Evolutionary conservation across 2,329 filamentous ascomycete genomes (phyloP), one percentile per base, ranked within the genome.

Genomic region (Fusarium keratoplasticum): DNA sequence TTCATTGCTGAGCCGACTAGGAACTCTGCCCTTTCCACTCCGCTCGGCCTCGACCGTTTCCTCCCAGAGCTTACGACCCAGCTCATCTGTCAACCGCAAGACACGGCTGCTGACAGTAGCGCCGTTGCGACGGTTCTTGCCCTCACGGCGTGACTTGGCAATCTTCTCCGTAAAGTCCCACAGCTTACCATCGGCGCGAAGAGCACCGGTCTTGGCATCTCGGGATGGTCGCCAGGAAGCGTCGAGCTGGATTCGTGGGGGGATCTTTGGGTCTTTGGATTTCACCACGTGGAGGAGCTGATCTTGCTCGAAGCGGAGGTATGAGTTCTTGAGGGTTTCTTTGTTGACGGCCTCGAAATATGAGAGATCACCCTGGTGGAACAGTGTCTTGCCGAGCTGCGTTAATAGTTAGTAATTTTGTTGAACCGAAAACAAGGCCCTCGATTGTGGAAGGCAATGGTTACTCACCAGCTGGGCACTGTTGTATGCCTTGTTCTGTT

Each of bases 281-380:
- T 93, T 94, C 33, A 93, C 88, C 0, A 95, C 89, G 52, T 94
- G 85, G 66, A 98, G 88, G 72, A 98, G 97, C 10, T 95, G 94
- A 78, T 98, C 96, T 79, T 98, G 95, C 76, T 95, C 92, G 79
- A 97, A 97, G 18, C 95, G 91, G 40, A 90, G 88, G 83, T 96
- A 98, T 0, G 95, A 93, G 82, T 99, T 99, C 80, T 96, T 97
- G 66, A 99, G 89, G 0, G 95, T 97, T 82, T 99, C 96, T 78
- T 98, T 98, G 86, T 99, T 99, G 73, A 99, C 96, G 4, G 96
- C 95, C 84, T 99, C 96, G 76, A 98, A 98, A 84, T 99, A 99
- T 33, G 93, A 95, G 11, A 99, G 89, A 79, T 99, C 96, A 65
- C 96, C 96, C 85, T 99, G 96, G 81, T 99, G 96, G 80, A 98